A percentile compares a stretch with the other conserved stretches of the same genome.
phyloP scores from a whole-genome alignment of 768 basidiomycete species.

The Termitomyces sp. region DNA sequence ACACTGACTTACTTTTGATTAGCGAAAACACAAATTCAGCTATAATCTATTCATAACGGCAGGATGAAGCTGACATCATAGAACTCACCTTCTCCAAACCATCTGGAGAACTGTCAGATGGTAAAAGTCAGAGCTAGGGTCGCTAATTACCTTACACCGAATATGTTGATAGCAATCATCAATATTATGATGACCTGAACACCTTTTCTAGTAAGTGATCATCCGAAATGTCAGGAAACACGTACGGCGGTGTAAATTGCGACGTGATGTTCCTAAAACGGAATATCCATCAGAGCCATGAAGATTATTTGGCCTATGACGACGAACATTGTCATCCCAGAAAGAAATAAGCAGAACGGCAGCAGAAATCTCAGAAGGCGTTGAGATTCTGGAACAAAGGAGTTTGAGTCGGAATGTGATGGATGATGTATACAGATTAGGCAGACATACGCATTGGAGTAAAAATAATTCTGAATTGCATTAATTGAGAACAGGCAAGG shows the following conservation, averaged over 20 bases:
- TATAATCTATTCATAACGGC: slow-evolving; percentile 13
- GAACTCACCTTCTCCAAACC: slow-evolving; percentile 59
- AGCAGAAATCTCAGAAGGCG: slow-evolving; percentile 74
- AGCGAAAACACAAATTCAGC: slow-evolving; percentile 67
- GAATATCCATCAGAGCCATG: neutral
- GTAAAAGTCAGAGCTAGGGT: neutral
- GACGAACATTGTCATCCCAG: slow-evolving; percentile 59
- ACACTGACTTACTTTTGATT: slow-evolving; percentile 48
- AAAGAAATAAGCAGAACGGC: slow-evolving; percentile 65
- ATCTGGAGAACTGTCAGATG: slow-evolving; percentile 25
- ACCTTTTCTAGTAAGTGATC: neutral
- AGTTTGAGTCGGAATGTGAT: neutral
- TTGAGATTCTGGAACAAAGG: slow-evolving; percentile 40
- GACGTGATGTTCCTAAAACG: slow-evolving; percentile 41
- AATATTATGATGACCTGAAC: slow-evolving; percentile 43
- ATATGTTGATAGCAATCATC: slow-evolving; percentile 62
- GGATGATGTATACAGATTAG: neutral
- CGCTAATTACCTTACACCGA: slow-evolving; percentile 55
- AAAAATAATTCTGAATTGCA: slow-evolving; percentile 36
- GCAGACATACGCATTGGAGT: slow-evolving; percentile 33
- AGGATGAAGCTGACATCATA: neutral
- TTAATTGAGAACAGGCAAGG: neutral
- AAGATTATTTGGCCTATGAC: slow-evolving; percentile 12
- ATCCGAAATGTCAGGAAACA: neutral
- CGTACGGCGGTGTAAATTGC: slow-evolving; percentile 50